phyloP scores from a whole-genome alignment of 2,329 filamentous ascomycete species.

The Penicillium capsulatum region DNA sequence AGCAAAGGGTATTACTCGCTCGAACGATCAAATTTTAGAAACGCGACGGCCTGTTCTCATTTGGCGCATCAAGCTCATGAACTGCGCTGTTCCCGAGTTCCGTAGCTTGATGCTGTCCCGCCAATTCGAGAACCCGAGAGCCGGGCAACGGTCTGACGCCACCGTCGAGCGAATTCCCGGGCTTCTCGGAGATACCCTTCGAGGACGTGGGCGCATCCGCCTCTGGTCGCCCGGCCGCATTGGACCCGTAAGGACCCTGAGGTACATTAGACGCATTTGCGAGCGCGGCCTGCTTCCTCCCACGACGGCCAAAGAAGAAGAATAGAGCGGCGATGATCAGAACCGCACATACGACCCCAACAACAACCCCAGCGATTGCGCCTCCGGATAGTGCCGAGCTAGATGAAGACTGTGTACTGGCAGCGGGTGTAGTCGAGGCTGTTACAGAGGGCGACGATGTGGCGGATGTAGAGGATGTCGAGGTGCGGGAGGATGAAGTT shows the following conservation, averaged over 20 bases:
- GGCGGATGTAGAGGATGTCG: neutral
- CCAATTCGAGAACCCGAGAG: conserved; percentile 8
- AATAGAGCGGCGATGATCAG: conserved; percentile 1
- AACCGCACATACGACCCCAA: conserved; percentile 9
- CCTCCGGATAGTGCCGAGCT: conserved; percentile 6
- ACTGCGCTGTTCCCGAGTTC: conserved; percentile 11
- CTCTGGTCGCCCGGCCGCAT: neutral
- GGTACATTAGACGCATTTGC: neutral
- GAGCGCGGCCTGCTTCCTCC: neutral
- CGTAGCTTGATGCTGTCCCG: conserved; percentile 1
- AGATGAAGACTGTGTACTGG: neutral
- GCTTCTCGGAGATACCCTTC: conserved; percentile 6
- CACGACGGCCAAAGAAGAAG: conserved; percentile 5
- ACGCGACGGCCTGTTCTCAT: too few relatives aligned
- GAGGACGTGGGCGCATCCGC: conserved; percentile 1
- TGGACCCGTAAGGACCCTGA: conserved; percentile 1
- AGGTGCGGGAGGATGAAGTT: neutral
- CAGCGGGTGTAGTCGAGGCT: neutral
- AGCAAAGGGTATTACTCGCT: too few relatives aligned
- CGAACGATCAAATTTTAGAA: too few relatives aligned
- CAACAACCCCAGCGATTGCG: conserved; percentile 12
- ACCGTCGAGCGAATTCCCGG: neutral
- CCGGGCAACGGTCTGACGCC: conserved; percentile 4
- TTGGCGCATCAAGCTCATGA: conserved; percentile 6
- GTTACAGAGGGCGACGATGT: neutral